Evolutionary conservation across 495 filamentous ascomycete species (phyloP).

Genomic region (Thozetella sp.): DNA sequence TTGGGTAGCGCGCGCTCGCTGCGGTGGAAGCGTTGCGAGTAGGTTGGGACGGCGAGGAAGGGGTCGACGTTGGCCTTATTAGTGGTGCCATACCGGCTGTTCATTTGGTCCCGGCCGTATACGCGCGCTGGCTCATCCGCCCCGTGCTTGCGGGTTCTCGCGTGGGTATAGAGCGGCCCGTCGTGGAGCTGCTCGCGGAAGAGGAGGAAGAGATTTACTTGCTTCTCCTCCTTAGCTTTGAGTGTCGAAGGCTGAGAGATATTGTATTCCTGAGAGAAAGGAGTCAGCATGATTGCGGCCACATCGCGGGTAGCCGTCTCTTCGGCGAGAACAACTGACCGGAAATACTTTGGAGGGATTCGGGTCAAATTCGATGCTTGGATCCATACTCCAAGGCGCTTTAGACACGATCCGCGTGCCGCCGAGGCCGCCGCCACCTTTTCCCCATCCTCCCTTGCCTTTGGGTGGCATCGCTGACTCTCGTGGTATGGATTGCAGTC

Average conservation of each 20-base stretch:
- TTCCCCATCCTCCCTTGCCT: slow-evolving; percentile 27
- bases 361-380: slow-evolving; percentile 29
- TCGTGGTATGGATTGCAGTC: neutral
- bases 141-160: slow-evolving; percentile 18
- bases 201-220: slow-evolving; percentile 44
- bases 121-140: slow-evolving; percentile 19
- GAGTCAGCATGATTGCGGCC: neutral
- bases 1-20: slow-evolving; percentile 48
- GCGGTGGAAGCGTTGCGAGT: slow-evolving; percentile 46
- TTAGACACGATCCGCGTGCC: slow-evolving; percentile 23
- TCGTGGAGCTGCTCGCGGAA: slow-evolving; percentile 49
- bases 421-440: slow-evolving; percentile 30
- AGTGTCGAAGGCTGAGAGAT: slow-evolving; percentile 39
- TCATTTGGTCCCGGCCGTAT: slow-evolving; percentile 51
- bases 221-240: slow-evolving; percentile 36
- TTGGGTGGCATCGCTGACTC: neutral
- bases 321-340: slow-evolving; percentile 19
- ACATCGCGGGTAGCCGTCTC: too few species aligned
- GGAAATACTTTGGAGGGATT: slow-evolving; percentile 45
- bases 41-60: slow-evolving; percentile 51
- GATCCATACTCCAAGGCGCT: slow-evolving; percentile 32
- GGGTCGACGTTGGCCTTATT: slow-evolving; percentile 51
- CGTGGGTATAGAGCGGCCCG: slow-evolving; percentile 50
- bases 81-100: slow-evolving; percentile 46
- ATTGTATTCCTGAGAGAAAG: slow-evolving; percentile 28